phyloP scores from a whole-genome alignment of 148 eudicot species.

The Heliosperma pusillum region DNA sequence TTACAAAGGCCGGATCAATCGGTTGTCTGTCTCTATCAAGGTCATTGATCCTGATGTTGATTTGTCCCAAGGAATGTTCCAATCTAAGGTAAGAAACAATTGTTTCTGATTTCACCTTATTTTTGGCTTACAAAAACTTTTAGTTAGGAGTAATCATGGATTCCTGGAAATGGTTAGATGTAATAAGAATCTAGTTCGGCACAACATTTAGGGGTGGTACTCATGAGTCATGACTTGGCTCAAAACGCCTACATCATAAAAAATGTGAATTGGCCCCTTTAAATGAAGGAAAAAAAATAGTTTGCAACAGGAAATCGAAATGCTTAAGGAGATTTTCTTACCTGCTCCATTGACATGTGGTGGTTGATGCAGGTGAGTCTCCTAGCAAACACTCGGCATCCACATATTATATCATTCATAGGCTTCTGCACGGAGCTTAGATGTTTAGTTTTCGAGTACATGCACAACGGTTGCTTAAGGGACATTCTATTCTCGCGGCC shows the following conservation, averaged over 20 bases:
- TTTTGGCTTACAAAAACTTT: not conserved
- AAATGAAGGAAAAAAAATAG: no score
- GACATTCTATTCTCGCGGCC: slow-evolving; percentile 48
- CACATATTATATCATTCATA: slow-evolving; percentile 42
- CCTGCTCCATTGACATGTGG: slow-evolving; percentile 3
- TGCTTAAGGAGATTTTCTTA: not conserved
- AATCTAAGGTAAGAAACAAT: slow-evolving; percentile 40
- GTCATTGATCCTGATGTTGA: slow-evolving; percentile 31
- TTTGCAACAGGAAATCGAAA: not conserved
- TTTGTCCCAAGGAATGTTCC: slow-evolving; percentile 38
- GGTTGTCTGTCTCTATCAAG: slow-evolving; percentile 48
- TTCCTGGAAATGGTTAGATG: not conserved
- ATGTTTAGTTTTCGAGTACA: slow-evolving; percentile 66
- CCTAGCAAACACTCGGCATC: slow-evolving; percentile 51
- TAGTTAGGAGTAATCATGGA: not conserved
- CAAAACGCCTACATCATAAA: no score
- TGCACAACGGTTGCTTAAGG: slow-evolving; percentile 65
- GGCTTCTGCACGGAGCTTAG: slow-evolving; percentile 65
- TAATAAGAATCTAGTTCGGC: not conserved
- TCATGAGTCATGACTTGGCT: no score
- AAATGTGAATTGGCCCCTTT: no score
- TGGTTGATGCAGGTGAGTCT: slow-evolving; percentile 51
- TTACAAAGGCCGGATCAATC: slow-evolving; percentile 57
- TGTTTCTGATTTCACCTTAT: not conserved
- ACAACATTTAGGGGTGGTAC: no score